Base-by-base conservation (phyloP, 2,329 filamentous ascomycete genomes). In the Epichloe brachyelytri region DNA sequence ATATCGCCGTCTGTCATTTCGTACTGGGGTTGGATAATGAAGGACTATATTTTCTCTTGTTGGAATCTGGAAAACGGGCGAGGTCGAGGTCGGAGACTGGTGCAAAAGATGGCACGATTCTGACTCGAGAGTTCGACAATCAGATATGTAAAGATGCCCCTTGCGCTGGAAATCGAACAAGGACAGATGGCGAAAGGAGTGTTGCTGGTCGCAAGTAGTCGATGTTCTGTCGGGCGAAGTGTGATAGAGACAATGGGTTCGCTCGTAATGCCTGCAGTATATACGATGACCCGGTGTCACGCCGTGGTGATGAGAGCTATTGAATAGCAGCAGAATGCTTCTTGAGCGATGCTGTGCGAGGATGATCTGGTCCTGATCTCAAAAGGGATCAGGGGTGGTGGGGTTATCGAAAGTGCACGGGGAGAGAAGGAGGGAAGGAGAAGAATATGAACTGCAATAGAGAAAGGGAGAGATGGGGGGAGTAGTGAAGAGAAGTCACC, bases 1-100 rank as follows among this genome's bases (percentile, higher is more conserved):
- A 68, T 65, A 51, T 53, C 62, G 17, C 54, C 43, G 50, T 68
- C 65, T 43, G 63, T 56, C 66, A 67, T 68, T 55, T 46, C 60
- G 58, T 6, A 8, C 22, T 38, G 40, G 40, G 12, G 20, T 36
- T 30, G 8, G 30, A 49, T 12, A 5, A 26, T 26, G 17, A 20
- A 22, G 19, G 36, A n/a, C 11, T 40, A 10, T 19, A 10, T 36
- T 8, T 26, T 8, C n/a, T 38, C 44, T 37, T 20, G 7, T 15
- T 7, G 45, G 6, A n/a, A 20, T n/a, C 8, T 30, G 26, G 4
- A 38, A 47, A 38, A n/a, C 36, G 19, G 26, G 26, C 26, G 3
- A 30, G 26, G 26, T 30, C 8, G 26, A 38, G 14, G 36, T 38
- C 14, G 14, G 12, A 38, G n/a, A 8, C n/a, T 38, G n/a, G 5